These are phyloP conservation scores for Exophiala sp. DNA, from an alignment of 2,329 filamentous ascomycete genomes.

Conservation along the genomic window DNA sequence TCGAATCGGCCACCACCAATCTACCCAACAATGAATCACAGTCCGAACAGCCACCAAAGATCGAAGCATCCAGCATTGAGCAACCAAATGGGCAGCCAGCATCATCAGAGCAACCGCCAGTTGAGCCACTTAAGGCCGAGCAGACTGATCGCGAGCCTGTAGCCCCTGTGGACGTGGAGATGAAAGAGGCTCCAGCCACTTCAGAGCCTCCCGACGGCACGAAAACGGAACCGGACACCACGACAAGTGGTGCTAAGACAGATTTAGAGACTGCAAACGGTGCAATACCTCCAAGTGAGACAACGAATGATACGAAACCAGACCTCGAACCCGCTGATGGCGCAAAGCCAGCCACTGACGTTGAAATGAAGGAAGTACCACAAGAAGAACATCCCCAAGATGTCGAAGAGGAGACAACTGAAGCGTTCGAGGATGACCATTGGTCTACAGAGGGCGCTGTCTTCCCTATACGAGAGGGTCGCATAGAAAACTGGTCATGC, in stretches of 20 bases:
- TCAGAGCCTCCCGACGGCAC: constrained; percentile 24
- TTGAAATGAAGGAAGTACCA: constrained; percentile 22
- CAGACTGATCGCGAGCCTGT: constrained; percentile 36
- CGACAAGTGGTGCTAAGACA: constrained; percentile 2
- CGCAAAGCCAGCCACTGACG: not conserved
- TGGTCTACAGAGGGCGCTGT: constrained; percentile 85
- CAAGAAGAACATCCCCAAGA: constrained; percentile 32
- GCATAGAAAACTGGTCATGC: constrained; percentile 84
- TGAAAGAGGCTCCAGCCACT: constrained; percentile 41
- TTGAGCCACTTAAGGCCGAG: constrained; percentile 30
- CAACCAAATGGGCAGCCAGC: not conserved
- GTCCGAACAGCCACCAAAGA: constrained; percentile 1
- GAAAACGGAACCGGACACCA: constrained; percentile 9
- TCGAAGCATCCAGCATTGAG: constrained; percentile 4
- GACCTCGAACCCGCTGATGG: not conserved
- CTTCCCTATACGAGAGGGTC: constrained; percentile 77
- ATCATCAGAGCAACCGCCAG: too few relatives aligned
- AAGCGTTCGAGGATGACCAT: constrained; percentile 81
- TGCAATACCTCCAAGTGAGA: too few relatives aligned
- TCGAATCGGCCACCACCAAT: not conserved
- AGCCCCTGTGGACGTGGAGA: constrained; percentile 38
- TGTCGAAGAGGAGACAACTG: constrained; percentile 43
- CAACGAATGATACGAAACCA: not conserved
- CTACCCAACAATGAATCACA: not conserved
- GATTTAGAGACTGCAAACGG: not conserved